A percentile compares a stretch with the other conserved stretches of the same genome.
Evolutionary conservation across 2,329 filamentous ascomycete genomes (phyloP).

Genomic region (Tolypocladium pustulatum): DNA sequence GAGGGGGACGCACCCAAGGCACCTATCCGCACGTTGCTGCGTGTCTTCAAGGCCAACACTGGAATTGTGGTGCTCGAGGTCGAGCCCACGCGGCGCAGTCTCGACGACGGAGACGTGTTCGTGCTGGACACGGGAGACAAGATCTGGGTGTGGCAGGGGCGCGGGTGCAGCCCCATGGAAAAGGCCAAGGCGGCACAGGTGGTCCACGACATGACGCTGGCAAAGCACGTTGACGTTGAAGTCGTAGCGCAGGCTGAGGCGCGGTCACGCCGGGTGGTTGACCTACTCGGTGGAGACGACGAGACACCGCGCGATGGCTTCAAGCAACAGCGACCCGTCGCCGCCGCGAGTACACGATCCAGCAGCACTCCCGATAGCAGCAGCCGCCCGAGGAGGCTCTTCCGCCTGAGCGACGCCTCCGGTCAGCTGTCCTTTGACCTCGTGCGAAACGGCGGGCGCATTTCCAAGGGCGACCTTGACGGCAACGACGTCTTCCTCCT

Average conservation of each 20-base stretch:
- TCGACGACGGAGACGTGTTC: slow-evolving; percentile 58
- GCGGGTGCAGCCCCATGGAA: slow-evolving; percentile 55
- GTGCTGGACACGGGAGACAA: slow-evolving; percentile 51
- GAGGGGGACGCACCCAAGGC: slow-evolving; percentile 29
- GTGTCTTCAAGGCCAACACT: slow-evolving; percentile 47
- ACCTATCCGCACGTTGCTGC: slow-evolving; percentile 42
- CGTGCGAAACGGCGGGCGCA: slow-evolving; percentile 41
- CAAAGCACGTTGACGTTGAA: slow-evolving; percentile 55
- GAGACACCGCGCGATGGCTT: slow-evolving; percentile 28
- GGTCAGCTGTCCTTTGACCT: slow-evolving; percentile 46
- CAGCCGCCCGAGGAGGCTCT: slow-evolving; percentile 33
- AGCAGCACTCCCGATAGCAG: background rate
- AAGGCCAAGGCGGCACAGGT: slow-evolving; percentile 59
- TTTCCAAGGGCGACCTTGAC: slow-evolving; percentile 40
- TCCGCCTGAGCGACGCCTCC: slow-evolving; percentile 51
- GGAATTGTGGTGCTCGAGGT: slow-evolving; percentile 54
- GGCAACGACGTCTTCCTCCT: slow-evolving; percentile 52
- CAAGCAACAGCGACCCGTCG: slow-evolving; percentile 29
- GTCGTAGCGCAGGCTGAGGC: slow-evolving; percentile 52
- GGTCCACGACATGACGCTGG: slow-evolving; percentile 52
- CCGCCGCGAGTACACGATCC: slow-evolving; percentile 2
- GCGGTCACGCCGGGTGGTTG: slow-evolving; percentile 42
- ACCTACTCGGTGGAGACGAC: slow-evolving; percentile 40
- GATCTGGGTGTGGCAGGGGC: slow-evolving; percentile 62
- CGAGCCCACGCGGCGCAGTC: slow-evolving; percentile 46